Base-by-base conservation (phyloP, 1,284 basidiomycete species). In the Rhodotorula sp. region DNA sequence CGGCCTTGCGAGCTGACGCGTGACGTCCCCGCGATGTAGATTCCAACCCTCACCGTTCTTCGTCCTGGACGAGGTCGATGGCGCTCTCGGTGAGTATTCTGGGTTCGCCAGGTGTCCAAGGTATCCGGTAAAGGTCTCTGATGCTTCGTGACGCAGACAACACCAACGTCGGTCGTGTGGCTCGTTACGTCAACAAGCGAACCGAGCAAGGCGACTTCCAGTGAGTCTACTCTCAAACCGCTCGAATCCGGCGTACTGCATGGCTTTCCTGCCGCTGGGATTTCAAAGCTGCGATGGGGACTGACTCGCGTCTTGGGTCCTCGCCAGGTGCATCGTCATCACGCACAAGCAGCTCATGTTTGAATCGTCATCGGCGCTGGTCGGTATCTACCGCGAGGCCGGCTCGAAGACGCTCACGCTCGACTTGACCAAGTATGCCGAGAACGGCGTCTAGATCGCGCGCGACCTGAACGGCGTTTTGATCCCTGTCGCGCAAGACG, bases 21-120 rank as follows among this genome's bases (percentile, higher is more conserved):
- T 43, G 39, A 43, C 39, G 39, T 43, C 39, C 39, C 39, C 39
- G 31, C 18, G 5, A 2, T 12, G 2, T 75, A 93, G 93, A 78
- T 99, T 93, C 82, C 94, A 96, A 81, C 97, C 97, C 1, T 93
- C 96, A 1, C 97, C 97, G 0, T 99, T 99, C 85, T 99, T 99
- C 81, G 96, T 99, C 18, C 85, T 99, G 29, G 97, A 99, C 81
- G 97, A 99, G 82, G 94, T 98, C 18, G 96, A 98, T 78, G 96
- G 97, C 2, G 96, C 97, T 0, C 85, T 99, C 48, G 94, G 70
- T 72, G 5, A 49, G 66, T 57, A 3, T 0, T 31, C 26, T 10
- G 18, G 12, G 2, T 6, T 10, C 21, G 8, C n/a, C 39, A 20
- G 12, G 12, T 16, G 5, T 1, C 23, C 2, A 1, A 20, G 16